Conservation (phyloP, 345 rosid genomes). For the Eucalyptus tenuipes region DNA sequence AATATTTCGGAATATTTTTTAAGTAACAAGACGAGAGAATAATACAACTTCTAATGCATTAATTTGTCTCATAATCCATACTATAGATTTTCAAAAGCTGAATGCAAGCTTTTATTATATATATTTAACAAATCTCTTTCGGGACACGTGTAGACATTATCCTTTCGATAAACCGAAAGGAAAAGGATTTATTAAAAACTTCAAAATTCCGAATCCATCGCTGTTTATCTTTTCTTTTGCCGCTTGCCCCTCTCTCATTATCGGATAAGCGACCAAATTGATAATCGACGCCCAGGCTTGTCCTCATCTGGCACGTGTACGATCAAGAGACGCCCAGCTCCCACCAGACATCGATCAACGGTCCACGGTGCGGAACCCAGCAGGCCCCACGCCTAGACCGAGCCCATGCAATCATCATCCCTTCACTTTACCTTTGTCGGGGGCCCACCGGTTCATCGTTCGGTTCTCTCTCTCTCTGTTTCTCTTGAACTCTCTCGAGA, state of each 20-base stretch:
- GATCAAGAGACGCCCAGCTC: neutral
- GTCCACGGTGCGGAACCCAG: neutral
- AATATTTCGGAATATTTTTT: neutral
- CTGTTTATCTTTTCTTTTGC: neutral
- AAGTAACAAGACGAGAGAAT: neutral
- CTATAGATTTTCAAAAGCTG: neutral
- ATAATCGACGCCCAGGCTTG: neutral
- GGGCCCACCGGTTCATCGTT: neutral
- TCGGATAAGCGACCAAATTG: neutral
- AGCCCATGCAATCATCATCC: neutral
- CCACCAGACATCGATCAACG: neutral
- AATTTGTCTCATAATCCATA: neutral
- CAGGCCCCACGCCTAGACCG: neutral
- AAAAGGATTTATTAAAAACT: neutral
- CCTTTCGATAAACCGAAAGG: neutral
- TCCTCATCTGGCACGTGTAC: neutral
- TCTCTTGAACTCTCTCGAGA: neutral
- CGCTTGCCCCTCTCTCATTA: neutral
- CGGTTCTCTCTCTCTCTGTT: neutral
- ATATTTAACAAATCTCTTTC: neutral
- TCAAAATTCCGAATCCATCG: neutral
- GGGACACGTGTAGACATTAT: neutral
- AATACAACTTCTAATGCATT: neutral
- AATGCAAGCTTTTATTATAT: neutral
- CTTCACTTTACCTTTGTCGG: neutral